These are phyloP conservation scores for Physcomitrium patens DNA, from an alignment of 225 moss, liverwort and hornwort genomes.

Conservation along the genomic window DNA sequence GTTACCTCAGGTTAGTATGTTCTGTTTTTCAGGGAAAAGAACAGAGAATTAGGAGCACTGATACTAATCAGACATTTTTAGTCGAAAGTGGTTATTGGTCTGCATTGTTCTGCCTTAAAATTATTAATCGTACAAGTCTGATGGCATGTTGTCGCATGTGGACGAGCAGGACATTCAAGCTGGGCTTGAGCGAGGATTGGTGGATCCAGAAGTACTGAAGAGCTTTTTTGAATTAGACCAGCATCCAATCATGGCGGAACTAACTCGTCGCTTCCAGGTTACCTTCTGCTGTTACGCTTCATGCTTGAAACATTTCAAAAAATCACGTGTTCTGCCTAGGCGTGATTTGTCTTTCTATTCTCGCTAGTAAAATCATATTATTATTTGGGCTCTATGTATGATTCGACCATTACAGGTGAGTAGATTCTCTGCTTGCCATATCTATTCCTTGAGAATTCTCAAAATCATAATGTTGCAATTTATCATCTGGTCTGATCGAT, in stretches of 20 bases:
- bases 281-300: neutral
- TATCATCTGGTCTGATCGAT: neutral
- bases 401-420: neutral
- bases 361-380: neutral
- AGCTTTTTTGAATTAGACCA: slow-evolving; percentile 92
- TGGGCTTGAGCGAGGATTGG: slow-evolving; percentile 85
- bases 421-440: neutral
- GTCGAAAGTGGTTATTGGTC: neutral
- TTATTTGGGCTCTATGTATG: neutral
- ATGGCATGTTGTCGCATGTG: slow-evolving; percentile 15
- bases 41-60: neutral
- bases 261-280: slow-evolving; percentile 89
- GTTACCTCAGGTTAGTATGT: slow-evolving; percentile 68
- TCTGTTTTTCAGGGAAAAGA: neutral
- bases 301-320: neutral
- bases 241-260: slow-evolving; percentile 76
- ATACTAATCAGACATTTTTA: neutral
- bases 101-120: neutral
- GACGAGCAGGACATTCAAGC: slow-evolving; percentile 79
- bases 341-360: neutral
- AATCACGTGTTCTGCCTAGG: neutral
- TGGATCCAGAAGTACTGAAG: slow-evolving; percentile 81
- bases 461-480: neutral
- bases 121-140: neutral
- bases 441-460: too few relatives aligned